Base-by-base conservation (phyloP, 2,329 filamentous ascomycete species). In the Rhynchosporium secalis region DNA sequence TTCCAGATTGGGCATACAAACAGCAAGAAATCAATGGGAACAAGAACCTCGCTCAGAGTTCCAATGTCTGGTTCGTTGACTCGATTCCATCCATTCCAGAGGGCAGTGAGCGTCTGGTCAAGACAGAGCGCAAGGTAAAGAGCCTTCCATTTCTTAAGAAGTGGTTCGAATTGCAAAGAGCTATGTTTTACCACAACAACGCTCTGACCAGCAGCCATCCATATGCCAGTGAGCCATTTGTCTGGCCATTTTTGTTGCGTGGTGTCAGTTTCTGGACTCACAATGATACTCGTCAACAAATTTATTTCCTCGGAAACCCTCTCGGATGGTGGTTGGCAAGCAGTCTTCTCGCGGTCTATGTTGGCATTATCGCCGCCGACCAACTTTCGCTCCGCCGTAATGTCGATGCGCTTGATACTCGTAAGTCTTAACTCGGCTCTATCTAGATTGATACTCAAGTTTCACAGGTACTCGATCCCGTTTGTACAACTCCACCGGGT, bases 141-240 rank as follows among this genome's bases (percentile, higher is more conserved):
- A 82, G 82, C 26, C 76, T 98, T 72, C 88, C 93, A 20, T 99
- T 99, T 83, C 79, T 97, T 68, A 86, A 85, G 73, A 99, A 99
- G 80, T 99, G 94, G 83, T 86, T 97, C 68, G 95, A 99, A 80
- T 84, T 99, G 62, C 95, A 99, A 78, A 87, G 94, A 56, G 92
- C 93, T 71, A 99, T 99, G 93, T 99, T 99, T 84, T 94, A 90
- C 84, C 95, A 99, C 83, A 99, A 99, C 84, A 98, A 93, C 77
- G 94, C 96, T 72, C 81, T 99, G 74, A 99, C 95, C 49, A 96
- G 92, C 79, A 96, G 91, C 75, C 95, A 99, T 76, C 95, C 95
- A 1, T 99, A 99, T 76, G 86, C 95, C 47, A 96, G 92, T 71
- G 89, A 93, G 75, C 95, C 95, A 6, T 95, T 96, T 79, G 91